These are phyloP conservation scores for Diplodia sapinea DNA, from an alignment of 2,329 filamentous ascomycete genomes.

Conservation along the genomic window DNA sequence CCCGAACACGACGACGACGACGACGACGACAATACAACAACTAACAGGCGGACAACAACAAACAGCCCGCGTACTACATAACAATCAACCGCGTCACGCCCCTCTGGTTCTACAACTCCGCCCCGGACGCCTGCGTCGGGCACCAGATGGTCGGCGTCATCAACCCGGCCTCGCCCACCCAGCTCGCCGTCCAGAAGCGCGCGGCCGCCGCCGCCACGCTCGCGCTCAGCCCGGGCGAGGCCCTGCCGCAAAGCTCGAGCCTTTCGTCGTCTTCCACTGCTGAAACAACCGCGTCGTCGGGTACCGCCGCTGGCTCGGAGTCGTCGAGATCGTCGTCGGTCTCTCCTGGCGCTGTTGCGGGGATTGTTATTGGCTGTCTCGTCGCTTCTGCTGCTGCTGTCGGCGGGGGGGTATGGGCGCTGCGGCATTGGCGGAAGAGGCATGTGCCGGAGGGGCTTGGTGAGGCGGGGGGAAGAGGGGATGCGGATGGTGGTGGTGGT, in stretches of 20 bases:
- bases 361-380: slow-evolving; percentile 64
- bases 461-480: too few relatives aligned
- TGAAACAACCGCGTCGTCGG: slow-evolving; percentile 25
- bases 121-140: slow-evolving; percentile 66
- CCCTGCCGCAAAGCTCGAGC: slow-evolving; percentile 40
- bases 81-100: slow-evolving; percentile 43
- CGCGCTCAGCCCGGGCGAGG: slow-evolving; percentile 44
- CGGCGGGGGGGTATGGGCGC: slow-evolving; percentile 41
- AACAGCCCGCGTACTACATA: slow-evolving; percentile 32
- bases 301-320: neutral
- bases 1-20: too few relatives aligned
- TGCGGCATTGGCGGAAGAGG: slow-evolving; percentile 34
- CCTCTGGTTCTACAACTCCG: slow-evolving; percentile 54
- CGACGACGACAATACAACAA: too few relatives aligned
- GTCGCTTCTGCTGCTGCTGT: slow-evolving; percentile 35
- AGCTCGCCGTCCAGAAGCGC: slow-evolving; percentile 37
- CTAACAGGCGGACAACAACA: neutral
- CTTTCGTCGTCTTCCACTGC: slow-evolving; percentile 31
- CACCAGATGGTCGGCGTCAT: slow-evolving; percentile 78
- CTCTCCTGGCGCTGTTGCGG: slow-evolving; percentile 49
- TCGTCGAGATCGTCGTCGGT: slow-evolving; percentile 32
- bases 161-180: slow-evolving; percentile 57
- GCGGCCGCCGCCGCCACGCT: slow-evolving; percentile 39
- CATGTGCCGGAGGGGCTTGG: neutral
- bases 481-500: neutral